Evolutionary conservation across 148 eudicot species (phyloP).

Genomic region (Rhododendron henanense): DNA sequence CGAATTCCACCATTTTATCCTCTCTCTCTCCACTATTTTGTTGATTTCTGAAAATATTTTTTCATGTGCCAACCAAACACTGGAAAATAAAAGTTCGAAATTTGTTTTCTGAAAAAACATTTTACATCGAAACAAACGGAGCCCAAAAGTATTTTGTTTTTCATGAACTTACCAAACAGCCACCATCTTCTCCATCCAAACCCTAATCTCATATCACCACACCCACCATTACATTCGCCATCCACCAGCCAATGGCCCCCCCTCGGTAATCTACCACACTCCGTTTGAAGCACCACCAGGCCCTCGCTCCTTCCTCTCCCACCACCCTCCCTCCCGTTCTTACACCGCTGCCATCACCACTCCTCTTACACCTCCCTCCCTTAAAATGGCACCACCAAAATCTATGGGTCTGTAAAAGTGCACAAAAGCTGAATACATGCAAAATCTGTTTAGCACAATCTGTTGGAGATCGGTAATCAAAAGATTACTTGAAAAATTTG

Average conservation of each 20-base stretch:
- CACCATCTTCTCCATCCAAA: not conserved
- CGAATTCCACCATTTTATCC: too few relatives aligned
- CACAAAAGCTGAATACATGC: not conserved
- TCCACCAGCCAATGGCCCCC: not conserved
- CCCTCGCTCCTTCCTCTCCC: not conserved
- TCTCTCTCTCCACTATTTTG: too few relatives aligned
- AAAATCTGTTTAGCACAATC: not conserved
- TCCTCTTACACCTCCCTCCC: not conserved
- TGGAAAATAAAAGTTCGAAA: too few relatives aligned
- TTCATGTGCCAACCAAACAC: too few relatives aligned
- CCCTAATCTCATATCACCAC: not conserved
- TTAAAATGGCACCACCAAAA: not conserved
- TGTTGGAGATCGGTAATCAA: not conserved
- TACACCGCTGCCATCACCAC: not conserved
- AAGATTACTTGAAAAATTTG: not conserved
- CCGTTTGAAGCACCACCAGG: not conserved
- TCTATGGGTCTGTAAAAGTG: not conserved
- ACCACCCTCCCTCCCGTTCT: not conserved
- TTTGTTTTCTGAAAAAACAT: too few relatives aligned
- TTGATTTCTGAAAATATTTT: too few relatives aligned
- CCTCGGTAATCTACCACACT: not conserved
- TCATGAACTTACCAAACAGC: not conserved
- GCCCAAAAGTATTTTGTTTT: not conserved
- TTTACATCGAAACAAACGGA: too few relatives aligned
- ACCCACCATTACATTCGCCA: not conserved